These are phyloP conservation scores for Diaporthe vexans DNA, from an alignment of 2,329 filamentous ascomycete species.

Conservation along the genomic window DNA sequence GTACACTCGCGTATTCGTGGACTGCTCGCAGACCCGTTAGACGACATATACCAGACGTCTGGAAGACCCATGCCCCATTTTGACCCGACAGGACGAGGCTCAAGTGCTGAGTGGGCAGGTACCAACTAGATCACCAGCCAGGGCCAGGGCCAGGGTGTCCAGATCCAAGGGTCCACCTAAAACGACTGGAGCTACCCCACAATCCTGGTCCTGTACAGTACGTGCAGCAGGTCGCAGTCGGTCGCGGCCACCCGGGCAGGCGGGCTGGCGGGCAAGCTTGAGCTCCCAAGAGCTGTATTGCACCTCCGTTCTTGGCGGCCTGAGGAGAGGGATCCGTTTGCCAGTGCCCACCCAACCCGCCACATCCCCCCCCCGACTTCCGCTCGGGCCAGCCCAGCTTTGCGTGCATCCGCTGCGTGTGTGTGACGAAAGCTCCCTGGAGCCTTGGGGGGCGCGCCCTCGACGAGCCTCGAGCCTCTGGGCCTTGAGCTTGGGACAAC, in stretches of 20 bases:
- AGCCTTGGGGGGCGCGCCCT: slow-evolving; percentile 26
- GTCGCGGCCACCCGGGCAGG: slow-evolving; percentile 11
- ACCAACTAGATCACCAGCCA: neutral
- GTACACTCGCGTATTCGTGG: neutral
- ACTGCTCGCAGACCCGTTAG: neutral
- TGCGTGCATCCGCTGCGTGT: slow-evolving; percentile 15
- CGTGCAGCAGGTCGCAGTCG: neutral
- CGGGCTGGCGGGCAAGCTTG: neutral
- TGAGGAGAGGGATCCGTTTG: slow-evolving; percentile 1
- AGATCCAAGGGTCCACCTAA: slow-evolving; percentile 35
- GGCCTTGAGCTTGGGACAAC: neutral
- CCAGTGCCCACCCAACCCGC: slow-evolving; percentile 13
- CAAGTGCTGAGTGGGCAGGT: slow-evolving; percentile 7
- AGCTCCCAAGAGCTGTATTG: slow-evolving; percentile 23
- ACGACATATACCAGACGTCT: neutral
- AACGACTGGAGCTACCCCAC: slow-evolving; percentile 40
- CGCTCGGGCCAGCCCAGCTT: slow-evolving; percentile 22
- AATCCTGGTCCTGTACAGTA: slow-evolving; percentile 1
- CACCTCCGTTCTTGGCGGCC: neutral
- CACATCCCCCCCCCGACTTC: slow-evolving; percentile 5
- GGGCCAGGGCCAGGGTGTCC: slow-evolving; percentile 26
- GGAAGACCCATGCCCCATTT: no score
- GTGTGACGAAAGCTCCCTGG: slow-evolving; percentile 41
- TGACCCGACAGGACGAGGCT: slow-evolving; percentile 3
- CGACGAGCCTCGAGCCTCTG: neutral